Evolutionary conservation across 2,329 filamentous ascomycete genomes (phyloP), one percentile per base, ranked within the genome.

Genomic region (Geosmithia morbida): DNA sequence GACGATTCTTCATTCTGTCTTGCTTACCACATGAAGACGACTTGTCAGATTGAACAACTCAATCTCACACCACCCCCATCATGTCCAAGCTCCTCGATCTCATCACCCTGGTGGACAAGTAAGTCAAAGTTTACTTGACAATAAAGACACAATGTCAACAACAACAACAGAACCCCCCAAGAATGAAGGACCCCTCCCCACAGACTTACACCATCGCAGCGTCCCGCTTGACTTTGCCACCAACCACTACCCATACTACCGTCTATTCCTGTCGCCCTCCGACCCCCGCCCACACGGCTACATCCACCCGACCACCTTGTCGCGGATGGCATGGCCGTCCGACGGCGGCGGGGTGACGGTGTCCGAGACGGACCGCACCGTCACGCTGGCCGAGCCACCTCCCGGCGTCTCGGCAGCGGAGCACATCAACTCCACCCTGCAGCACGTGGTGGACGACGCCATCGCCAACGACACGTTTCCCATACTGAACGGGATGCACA

Each of bases 231-330:
- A 67, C 51, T 68, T 68, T 51, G 61, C 63, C 48, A 55, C 60
- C 39, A 60, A 66, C 48, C 54, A 48, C 42, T 17, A 37, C 8
- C 62, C 62, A 4, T 66, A 72, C 51, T 75, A 73, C 52, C 62
- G 61, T 48, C 66, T 77, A 33, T 55, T 64, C 8, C 61, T 76
- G 11, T 62, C 66, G 1, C 57, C 64, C 30, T 42, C 39, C 2
- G 71, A 75, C 49, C 49, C 60, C 17, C 61, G 67, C 3, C 62
- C 69, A 1, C 72, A 76, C 50, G 72, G 73, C 52, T 72, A 72
- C 58, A 61, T 77, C 44, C 65, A 69, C 45, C 65, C 66, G 2
- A 57, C 58, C 44, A 72, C 65, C 16, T 66, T 74, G 14, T 49
- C 61, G 29, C 60, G 62, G 41, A 70, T 77, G 61, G 70, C 70